Evolutionary conservation across 371 early-diverging fungal genomes (phyloP).

Genomic region (Lichtheimia ramosa): DNA sequence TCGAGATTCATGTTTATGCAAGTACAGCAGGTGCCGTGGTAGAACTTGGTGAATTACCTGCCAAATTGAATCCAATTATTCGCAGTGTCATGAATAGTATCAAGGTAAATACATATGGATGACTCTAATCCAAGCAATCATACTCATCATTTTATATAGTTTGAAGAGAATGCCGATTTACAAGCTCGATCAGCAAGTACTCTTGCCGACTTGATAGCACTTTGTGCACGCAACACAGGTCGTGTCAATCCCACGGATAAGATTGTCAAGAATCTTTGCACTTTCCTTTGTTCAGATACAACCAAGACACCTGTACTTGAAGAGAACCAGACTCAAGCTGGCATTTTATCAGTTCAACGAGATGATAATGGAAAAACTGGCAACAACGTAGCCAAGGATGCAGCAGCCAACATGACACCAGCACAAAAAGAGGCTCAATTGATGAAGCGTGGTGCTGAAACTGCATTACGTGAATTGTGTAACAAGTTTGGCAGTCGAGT

Average conservation of each 20-base stretch:
- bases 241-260: slow-evolving; percentile 77
- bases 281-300: slow-evolving; percentile 85
- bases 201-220: slow-evolving; percentile 52
- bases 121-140: neutral
- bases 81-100: slow-evolving; percentile 88
- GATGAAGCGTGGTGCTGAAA: slow-evolving; percentile 84
- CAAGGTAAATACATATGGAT: slow-evolving; percentile 40
- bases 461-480: slow-evolving; percentile 71
- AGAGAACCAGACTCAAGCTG: slow-evolving; percentile 54
- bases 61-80: slow-evolving; percentile 84
- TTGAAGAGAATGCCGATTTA: slow-evolving; percentile 72
- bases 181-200: slow-evolving; percentile 66
- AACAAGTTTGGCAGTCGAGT: slow-evolving; percentile 69
- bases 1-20: slow-evolving; percentile 72
- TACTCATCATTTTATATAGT: slow-evolving; percentile 15
- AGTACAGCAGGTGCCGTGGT: slow-evolving; percentile 86
- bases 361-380: slow-evolving; percentile 20
- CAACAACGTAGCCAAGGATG: slow-evolving; percentile 27
- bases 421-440: slow-evolving; percentile 55
- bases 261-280: slow-evolving; percentile 83
- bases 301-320: slow-evolving; percentile 67
- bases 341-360: slow-evolving; percentile 68
- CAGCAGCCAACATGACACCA: slow-evolving; percentile 37
- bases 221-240: slow-evolving; percentile 47
- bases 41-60: slow-evolving; percentile 74